Conservation (phyloP, 108 stramenopile species). For the Skeletonema menzelii region DNA sequence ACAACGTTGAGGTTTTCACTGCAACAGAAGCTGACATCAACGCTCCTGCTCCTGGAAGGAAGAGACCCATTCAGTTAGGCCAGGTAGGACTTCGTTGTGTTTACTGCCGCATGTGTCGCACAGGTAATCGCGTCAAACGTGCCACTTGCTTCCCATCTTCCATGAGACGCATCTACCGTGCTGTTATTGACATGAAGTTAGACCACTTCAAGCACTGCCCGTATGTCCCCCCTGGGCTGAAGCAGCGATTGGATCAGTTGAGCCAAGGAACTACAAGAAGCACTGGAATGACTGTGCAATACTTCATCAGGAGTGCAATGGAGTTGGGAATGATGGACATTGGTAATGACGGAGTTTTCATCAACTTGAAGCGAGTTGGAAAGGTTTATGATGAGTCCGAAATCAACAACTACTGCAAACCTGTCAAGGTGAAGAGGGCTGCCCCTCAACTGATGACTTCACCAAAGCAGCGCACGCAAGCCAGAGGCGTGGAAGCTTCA, state of each 20-base stretch:
- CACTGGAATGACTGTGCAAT: constrained; percentile 90
- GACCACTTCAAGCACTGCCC: constrained; percentile 86
- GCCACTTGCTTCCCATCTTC: constrained; percentile 90
- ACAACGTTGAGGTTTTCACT: constrained; percentile 88
- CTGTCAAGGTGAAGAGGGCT: neutral
- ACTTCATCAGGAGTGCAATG: constrained; percentile 80
- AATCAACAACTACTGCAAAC: neutral
- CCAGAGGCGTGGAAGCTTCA: neutral
- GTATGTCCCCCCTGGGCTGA: constrained; percentile 73
- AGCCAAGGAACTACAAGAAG: constrained; percentile 76
- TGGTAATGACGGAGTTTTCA: constrained; percentile 60
- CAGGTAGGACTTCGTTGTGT: constrained; percentile 90
- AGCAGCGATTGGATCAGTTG: constrained; percentile 66
- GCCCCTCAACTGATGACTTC: neutral
- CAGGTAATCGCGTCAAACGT: constrained; percentile 83
- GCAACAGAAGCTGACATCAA: constrained; percentile 81
- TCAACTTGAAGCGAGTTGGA: constrained; percentile 40
- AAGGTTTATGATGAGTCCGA: neutral
- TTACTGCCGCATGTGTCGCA: constrained; percentile 73
- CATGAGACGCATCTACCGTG: constrained; percentile 84
- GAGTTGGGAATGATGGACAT: constrained; percentile 82
- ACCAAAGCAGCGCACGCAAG: neutral
- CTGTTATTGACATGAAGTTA: constrained; percentile 93
- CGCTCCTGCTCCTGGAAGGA: constrained; percentile 89
- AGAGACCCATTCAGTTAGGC: constrained; percentile 79